Evolutionary conservation across 176 grass and related monocot genomes (phyloP), one percentile per base, ranked within the genome.

Genomic region (Carex scoparia): DNA sequence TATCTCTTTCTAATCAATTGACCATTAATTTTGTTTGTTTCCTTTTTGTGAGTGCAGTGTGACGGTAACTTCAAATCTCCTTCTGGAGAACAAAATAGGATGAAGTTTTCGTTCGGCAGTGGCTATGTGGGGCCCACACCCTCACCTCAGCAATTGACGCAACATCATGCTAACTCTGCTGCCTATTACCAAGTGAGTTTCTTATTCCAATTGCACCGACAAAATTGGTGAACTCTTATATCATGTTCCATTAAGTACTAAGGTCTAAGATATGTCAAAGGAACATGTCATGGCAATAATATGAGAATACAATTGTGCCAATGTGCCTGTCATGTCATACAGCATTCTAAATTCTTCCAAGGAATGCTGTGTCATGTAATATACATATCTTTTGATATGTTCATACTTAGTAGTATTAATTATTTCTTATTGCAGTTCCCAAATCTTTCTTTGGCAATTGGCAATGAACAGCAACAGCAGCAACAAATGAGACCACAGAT

Each of bases 101-200:
- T 61, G 19, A 84, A 38, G 61, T 79, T 88, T 40, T 65, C 19
- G 7, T n/a, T 88, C 13, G 76, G 67, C 72, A 38, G 81, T 75
- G 69, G 57, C 65, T 87, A 73, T 63, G 72, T 4, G 18, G 69
- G 40, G 46, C 27, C 70, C 32, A 4, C 69, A 84, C 18, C 35
- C 31, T 79, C 56, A 32, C 80, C 57, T 53, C 69, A 53, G 3
- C 81, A 79, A 58, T 38, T 71, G 85, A 16, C 81, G 16, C 87
- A 86, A 27, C 72, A 84, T 87, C 80, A 86, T 11, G 87, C 81
- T 38, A 65, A 73, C 48, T 87, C 90, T 89, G 7, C 60, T 18
- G 61, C 81, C 57, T 85, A 86, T 83, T 83, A 82, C 69, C 94
- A 91, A 85, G 94, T 96, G 84, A 81, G 89, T 87, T 70, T 40